Conservation (phyloP, 768 basidiomycete genomes). For the Pleurotus cornucopiae region DNA sequence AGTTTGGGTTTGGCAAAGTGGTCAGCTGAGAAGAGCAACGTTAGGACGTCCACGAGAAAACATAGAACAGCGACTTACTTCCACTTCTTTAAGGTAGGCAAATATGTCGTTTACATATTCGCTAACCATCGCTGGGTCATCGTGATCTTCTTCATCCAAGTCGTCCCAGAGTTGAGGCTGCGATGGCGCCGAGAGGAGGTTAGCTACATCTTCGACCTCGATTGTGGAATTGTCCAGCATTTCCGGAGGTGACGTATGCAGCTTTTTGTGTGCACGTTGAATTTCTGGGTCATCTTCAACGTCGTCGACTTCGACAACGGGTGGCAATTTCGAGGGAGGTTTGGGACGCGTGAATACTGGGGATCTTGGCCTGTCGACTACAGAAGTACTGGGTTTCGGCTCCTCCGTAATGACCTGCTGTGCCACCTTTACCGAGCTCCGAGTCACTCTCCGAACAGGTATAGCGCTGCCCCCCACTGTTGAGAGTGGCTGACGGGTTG, state of each 20-base stretch:
- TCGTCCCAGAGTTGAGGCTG: constrained; percentile 69
- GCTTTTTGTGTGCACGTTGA: constrained; percentile 51
- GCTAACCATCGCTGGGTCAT: constrained; percentile 89
- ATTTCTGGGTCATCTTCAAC: constrained; percentile 31
- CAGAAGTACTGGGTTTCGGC: not conserved
- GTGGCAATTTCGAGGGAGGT: constrained; percentile 13
- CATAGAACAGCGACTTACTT: constrained; percentile 44
- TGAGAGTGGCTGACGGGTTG: constrained; percentile 35
- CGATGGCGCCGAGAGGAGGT: constrained; percentile 32
- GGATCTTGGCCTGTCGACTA: not conserved
- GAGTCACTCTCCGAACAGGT: not conserved
- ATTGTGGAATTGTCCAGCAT: constrained; percentile 33
- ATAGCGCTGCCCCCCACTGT: constrained; percentile 24
- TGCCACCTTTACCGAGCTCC: not conserved
- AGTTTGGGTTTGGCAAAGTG: constrained; percentile 78
- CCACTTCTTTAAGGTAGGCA: constrained; percentile 75
- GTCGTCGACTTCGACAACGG: constrained; percentile 33
- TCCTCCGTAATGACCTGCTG: constrained; percentile 16
- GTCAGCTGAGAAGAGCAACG: constrained; percentile 40
- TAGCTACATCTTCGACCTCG: constrained; percentile 35
- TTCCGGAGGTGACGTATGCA: constrained; percentile 48
- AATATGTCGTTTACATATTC: constrained; percentile 90
- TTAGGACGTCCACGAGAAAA: not conserved
- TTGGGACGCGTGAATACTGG: constrained; percentile 4
- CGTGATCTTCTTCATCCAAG: constrained; percentile 81